Percentiles rank a stretch among this genome's conserved stretches.
phyloP scores from a whole-genome alignment of 2,329 filamentous ascomycete genomes.

The Aspergillus melleus region DNA sequence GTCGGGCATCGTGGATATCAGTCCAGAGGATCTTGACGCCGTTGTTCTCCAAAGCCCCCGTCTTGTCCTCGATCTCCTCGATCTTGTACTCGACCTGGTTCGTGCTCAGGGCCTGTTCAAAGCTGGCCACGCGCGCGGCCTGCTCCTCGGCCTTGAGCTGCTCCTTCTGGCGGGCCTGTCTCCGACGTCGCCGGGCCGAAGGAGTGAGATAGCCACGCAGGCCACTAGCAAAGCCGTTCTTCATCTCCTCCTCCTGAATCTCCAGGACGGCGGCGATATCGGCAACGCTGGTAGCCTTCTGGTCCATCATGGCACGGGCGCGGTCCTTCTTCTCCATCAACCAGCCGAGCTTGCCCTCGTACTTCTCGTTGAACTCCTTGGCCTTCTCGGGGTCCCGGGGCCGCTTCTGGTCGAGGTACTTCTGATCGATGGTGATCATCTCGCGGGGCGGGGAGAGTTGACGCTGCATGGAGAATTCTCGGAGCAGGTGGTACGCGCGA shows the following conservation, averaged over 20 bases:
- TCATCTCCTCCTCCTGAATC: conserved; percentile 46
- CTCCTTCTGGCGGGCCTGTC: conserved; percentile 29
- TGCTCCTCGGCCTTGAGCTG: conserved; percentile 22
- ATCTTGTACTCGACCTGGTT: conserved; percentile 29
- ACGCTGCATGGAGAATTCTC: conserved; percentile 60
- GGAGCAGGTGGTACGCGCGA: conserved; percentile 57
- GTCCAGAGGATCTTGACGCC: conserved; percentile 49
- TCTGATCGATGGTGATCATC: conserved; percentile 48
- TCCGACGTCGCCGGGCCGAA: conserved; percentile 31
- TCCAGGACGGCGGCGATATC: conserved; percentile 59
- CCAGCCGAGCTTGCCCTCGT: conserved; percentile 42
- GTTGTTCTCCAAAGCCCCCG: conserved; percentile 27
- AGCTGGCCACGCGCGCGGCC: conserved; percentile 23
- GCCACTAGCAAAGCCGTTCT: conserved; percentile 30
- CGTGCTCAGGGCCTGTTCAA: conserved; percentile 20
- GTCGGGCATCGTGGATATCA: conserved; percentile 45
- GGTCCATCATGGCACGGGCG: conserved; percentile 60
- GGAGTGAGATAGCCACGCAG: conserved; percentile 34
- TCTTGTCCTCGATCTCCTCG: conserved; percentile 23
- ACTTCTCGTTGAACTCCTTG: conserved; percentile 43
- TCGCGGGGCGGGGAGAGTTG: conserved; percentile 52
- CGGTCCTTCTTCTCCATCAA: conserved; percentile 51
- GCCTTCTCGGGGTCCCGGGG: conserved; percentile 40
- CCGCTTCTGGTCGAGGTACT: conserved; percentile 39
- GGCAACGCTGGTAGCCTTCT: conserved; percentile 63